Percentiles rank a stretch among this genome's conserved stretches.
Evolutionary conservation across 2,329 filamentous ascomycete genomes (phyloP).

Genomic region (Talaromyces sp.): DNA sequence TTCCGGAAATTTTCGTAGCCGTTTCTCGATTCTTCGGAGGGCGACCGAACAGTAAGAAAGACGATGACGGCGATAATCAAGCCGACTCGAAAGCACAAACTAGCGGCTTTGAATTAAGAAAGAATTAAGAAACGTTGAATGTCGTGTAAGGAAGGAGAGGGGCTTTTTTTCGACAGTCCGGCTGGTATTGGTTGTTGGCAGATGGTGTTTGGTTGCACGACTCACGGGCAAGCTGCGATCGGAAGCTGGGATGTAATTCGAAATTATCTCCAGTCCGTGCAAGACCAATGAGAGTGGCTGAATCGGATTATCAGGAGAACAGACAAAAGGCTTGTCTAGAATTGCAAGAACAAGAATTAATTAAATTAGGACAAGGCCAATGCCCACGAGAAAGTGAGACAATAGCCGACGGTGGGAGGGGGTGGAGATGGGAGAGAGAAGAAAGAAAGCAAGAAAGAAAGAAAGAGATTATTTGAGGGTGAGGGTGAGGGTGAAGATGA

Average conservation of each 20-base stretch:
- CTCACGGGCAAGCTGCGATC: background rate
- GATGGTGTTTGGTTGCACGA: background rate
- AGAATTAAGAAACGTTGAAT: background rate
- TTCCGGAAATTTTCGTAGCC: background rate
- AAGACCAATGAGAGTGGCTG: background rate
- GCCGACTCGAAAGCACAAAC: background rate
- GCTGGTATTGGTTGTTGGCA: background rate
- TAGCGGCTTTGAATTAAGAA: background rate
- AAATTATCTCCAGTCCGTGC: background rate
- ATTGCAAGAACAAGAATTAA: background rate
- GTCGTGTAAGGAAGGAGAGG: background rate
- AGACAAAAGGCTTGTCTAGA: background rate
- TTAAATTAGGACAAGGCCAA: background rate
- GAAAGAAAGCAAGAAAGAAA: too few species aligned
- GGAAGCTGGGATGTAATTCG: background rate
- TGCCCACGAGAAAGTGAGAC: conserved; percentile 1
- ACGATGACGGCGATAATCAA: background rate
- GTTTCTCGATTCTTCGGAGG: background rate
- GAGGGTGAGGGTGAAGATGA: background rate
- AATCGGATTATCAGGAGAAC: background rate
- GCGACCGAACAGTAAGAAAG: background rate
- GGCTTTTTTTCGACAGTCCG: background rate
- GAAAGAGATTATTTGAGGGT: background rate
- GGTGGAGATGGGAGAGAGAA: background rate
- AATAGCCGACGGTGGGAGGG: conserved; percentile 1